phyloP scores from a whole-genome alignment of 2,329 filamentous ascomycete genomes.

The Beauveria medogensis region DNA sequence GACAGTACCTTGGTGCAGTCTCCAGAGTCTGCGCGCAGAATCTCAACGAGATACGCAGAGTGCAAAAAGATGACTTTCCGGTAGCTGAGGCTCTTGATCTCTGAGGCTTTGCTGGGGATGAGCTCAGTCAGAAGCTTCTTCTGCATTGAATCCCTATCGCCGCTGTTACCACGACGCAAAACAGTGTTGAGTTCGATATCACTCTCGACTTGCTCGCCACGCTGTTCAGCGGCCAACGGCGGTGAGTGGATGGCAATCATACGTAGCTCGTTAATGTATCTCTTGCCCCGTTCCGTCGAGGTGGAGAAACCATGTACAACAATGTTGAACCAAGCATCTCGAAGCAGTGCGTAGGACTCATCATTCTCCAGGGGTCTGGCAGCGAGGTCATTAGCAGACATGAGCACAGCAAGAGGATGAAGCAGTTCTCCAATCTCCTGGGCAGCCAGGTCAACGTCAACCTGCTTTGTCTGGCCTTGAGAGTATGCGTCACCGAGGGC shows the following conservation, averaged over 20 bases:
- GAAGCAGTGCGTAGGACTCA: conserved; percentile 63
- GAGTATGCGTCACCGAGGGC: conserved; percentile 83
- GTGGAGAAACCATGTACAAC: conserved; percentile 85
- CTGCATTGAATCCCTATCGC: conserved; percentile 68
- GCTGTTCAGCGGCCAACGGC: conserved; percentile 78
- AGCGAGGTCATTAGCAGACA: conserved; percentile 56
- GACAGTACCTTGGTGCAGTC: conserved; percentile 83
- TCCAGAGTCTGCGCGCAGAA: conserved; percentile 73
- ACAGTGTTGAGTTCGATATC: conserved; percentile 96
- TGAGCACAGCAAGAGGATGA: conserved; percentile 77
- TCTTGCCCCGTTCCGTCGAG: conserved; percentile 63
- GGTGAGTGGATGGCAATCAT: conserved; percentile 81
- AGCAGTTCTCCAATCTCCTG: conserved; percentile 83
- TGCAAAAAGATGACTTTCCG: conserved; percentile 89
- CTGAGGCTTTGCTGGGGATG: conserved; percentile 66
- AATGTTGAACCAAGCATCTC: conserved; percentile 98
- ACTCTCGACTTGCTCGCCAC: conserved; percentile 84
- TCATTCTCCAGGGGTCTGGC: conserved; percentile 48
- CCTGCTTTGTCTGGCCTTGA: conserved; percentile 61
- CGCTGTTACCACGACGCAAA: conserved; percentile 74
- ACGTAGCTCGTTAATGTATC: conserved; percentile 68
- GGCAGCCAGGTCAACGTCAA: conserved; percentile 74
- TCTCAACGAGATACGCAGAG: conserved; percentile 83
- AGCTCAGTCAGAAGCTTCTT: conserved; percentile 69
- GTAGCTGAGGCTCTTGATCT: conserved; percentile 78